Evolutionary conservation across 768 basidiomycete genomes (phyloP), one percentile per base, ranked within the genome.

Genomic region (Mycena belliarum): DNA sequence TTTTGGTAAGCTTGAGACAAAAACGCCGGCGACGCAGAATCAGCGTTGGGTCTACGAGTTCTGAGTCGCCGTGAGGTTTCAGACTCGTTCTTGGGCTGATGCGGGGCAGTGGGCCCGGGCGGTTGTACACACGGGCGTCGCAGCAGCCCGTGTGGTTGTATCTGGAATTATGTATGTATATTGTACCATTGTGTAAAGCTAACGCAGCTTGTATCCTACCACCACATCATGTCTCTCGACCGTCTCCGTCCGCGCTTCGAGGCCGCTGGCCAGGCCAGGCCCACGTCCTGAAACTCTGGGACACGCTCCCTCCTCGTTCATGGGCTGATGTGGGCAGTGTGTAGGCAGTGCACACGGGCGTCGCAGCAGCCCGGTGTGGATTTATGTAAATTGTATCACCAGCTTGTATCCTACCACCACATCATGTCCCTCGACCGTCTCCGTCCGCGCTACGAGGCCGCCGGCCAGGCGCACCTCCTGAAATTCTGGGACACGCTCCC

Each of bases 281-380:
- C 60, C 97, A 98, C 70, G 83, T 98, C 68, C 83, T 98, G 73
- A 79, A 86, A 32, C 97, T 96, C 79, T 97, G 87, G 87, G 77
- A 86, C 55, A 76, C 79, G 35, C 86, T 98, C 57, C 74, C 83
- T 43, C 73, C 84, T n/a, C n/a, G n/a, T n/a, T n/a, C n/a, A n/a
- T n/a, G n/a, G n/a, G n/a, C n/a, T n/a, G n/a, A n/a, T n/a, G n/a
- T n/a, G n/a, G n/a, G n/a, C n/a, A n/a, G n/a, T n/a, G n/a, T n/a
- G n/a, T 35, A 6, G 56, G 57, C 57, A 24, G 51, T 58, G 51
- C 28, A 12, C 20, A 38, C 21, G 40, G 14, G 28, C 33, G 38
- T 14, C n/a, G n/a, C n/a, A n/a, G n/a, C n/a, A n/a, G n/a, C n/a
- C 55, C 24, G 46, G 10, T 5, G 28, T 7, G 20, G 16, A 8